Percentiles rank a stretch among this genome's conserved stretches.
phyloP scores from a whole-genome alignment of 2,329 filamentous ascomycete species.

The Thermomyces lanuginosus region DNA sequence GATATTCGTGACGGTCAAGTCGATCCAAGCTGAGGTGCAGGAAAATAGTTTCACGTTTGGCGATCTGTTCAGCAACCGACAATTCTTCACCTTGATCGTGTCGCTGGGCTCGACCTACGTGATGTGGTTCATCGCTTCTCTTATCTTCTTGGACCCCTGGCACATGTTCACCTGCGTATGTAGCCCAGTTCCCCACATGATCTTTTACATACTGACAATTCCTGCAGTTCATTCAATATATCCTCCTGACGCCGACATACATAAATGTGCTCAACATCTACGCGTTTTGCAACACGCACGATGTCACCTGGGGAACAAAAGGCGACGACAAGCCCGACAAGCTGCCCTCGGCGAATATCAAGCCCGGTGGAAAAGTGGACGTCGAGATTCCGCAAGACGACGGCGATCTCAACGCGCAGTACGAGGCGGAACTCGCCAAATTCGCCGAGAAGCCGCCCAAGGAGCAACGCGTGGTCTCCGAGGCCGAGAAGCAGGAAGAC shows the following conservation, averaged over 20 bases:
- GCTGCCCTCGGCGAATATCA: constrained; percentile 71
- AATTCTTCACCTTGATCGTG: constrained; percentile 88
- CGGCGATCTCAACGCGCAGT: constrained; percentile 85
- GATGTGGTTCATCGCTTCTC: constrained; percentile 77
- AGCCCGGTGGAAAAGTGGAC: constrained; percentile 90
- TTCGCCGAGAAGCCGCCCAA: constrained; percentile 61
- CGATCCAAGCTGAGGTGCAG: constrained; percentile 56
- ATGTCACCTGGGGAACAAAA: constrained; percentile 96
- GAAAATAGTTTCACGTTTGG: constrained; percentile 49
- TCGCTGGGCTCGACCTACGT: constrained; percentile 84
- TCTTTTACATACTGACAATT: constrained; percentile 2
- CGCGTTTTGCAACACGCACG: constrained; percentile 95
- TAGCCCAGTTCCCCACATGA: constrained; percentile 4
- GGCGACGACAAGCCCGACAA: constrained; percentile 92
- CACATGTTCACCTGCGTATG: constrained; percentile 78
- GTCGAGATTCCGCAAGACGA: constrained; percentile 75
- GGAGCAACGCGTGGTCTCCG: constrained; percentile 37
- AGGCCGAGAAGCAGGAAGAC: constrained; percentile 75
- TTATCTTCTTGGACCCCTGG: constrained; percentile 96
- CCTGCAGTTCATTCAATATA: constrained; percentile 68
- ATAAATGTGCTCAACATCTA: constrained; percentile 96
- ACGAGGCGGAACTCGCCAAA: constrained; percentile 63
- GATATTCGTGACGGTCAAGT: constrained; percentile 78
- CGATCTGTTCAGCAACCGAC: constrained; percentile 66
- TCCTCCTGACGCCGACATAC: constrained; percentile 86